These are phyloP conservation scores for Abortiporus biennis DNA, from an alignment of 1,284 basidiomycete species.

Conservation along the genomic window DNA sequence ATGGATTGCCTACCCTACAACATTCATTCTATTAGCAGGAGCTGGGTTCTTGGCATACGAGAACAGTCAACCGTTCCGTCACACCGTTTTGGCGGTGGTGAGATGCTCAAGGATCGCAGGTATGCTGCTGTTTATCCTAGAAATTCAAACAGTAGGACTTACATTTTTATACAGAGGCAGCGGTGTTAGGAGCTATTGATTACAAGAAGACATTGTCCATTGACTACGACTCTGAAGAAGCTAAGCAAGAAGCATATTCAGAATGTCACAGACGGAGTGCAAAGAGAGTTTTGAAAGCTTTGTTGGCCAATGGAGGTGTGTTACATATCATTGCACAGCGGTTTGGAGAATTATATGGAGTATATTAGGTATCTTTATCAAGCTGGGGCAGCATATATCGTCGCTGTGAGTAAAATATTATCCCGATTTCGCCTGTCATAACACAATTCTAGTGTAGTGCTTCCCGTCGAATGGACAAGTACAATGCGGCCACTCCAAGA, in stretches of 20 bases:
- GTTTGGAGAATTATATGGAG: neutral
- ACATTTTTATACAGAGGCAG: conserved; percentile 53
- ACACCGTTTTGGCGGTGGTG: conserved; percentile 54
- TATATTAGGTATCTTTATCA: conserved; percentile 80
- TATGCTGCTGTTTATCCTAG: conserved; percentile 23
- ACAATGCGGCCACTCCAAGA: conserved; percentile 77
- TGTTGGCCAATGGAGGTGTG: conserved; percentile 83
- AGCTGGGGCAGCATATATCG: conserved; percentile 87
- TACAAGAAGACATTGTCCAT: conserved; percentile 78
- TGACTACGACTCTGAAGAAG: conserved; percentile 50
- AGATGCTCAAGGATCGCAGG: conserved; percentile 73
- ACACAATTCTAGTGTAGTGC: conserved; percentile 35
- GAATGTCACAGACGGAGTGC: conserved; percentile 82
- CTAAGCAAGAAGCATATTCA: conserved; percentile 55
- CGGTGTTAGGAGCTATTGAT: conserved; percentile 66
- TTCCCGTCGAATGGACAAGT: conserved; percentile 78
- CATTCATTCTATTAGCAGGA: conserved; percentile 23
- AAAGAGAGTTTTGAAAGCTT: conserved; percentile 65
- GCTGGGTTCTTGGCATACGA: conserved; percentile 48
- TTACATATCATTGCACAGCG: neutral
- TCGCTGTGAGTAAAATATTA: conserved; percentile 41
- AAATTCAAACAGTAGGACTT: too few relatives aligned
- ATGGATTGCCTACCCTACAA: conserved; percentile 20
- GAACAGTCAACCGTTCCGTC: conserved; percentile 57
- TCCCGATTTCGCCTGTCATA: neutral